phyloP scores from a whole-genome alignment of 495 filamentous ascomycete species.

The Lasiosphaeria hispida region DNA sequence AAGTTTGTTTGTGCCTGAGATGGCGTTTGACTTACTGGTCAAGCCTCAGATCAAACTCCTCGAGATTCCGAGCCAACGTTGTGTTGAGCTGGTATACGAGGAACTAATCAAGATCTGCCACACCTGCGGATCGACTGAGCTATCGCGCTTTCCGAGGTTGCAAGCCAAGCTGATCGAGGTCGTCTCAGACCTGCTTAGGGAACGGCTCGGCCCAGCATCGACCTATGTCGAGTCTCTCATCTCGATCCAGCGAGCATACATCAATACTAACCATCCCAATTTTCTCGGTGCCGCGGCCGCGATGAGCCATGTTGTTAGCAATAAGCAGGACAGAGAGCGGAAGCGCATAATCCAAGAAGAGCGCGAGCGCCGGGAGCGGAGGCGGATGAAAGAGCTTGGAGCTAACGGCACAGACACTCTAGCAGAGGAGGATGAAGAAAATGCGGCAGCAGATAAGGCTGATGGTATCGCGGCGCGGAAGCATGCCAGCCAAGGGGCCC shows the following conservation, averaged over 20 bases:
- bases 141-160: constrained; percentile 85
- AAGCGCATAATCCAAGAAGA: constrained; percentile 78
- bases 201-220: constrained; percentile 84
- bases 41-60: constrained; percentile 98
- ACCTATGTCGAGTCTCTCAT: constrained; percentile 94
- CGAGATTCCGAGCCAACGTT: constrained; percentile 92
- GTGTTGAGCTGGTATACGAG: constrained; percentile 97
- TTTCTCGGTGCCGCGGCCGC: constrained; percentile 97
- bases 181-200: constrained; percentile 91
- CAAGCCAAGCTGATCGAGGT: constrained; percentile 98
- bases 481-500: constrained; percentile 52
- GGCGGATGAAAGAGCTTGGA: constrained; percentile 76
- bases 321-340: constrained; percentile 89
- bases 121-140: constrained; percentile 93
- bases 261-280: constrained; percentile 99
- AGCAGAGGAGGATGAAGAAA: constrained; percentile 72
- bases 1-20: constrained; percentile 93
- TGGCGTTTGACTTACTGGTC: constrained; percentile 95
- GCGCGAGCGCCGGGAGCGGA: constrained; percentile 75
- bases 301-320: constrained; percentile 92
- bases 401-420: constrained; percentile 71
- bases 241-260: constrained; percentile 95
- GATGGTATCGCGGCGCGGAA: constrained; percentile 47
- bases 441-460: constrained; percentile 55
- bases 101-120: constrained; percentile 99